Evolutionary conservation across 2,329 filamentous ascomycete species (phyloP).

Genomic region (Alternaria tenuissima): DNA sequence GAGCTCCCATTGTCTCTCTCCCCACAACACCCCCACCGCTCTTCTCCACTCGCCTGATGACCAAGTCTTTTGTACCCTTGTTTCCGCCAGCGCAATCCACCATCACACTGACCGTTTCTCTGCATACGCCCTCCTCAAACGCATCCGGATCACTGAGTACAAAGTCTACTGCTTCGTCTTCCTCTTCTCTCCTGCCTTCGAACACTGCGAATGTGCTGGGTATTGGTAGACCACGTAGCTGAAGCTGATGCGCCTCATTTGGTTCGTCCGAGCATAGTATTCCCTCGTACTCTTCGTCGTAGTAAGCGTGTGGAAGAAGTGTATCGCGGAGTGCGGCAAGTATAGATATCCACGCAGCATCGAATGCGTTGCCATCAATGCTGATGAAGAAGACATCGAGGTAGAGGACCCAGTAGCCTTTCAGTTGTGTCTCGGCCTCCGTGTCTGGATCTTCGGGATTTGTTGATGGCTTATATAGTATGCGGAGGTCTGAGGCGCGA

Average conservation of each 20-base stretch:
- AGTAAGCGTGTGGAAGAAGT: constrained; percentile 78
- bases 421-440: constrained; percentile 63
- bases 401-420: constrained; percentile 94
- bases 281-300: constrained; percentile 81
- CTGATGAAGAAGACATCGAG: constrained; percentile 96
- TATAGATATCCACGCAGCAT: constrained; percentile 86
- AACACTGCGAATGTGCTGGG: constrained; percentile 83
- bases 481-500: constrained; percentile 72
- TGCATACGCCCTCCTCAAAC: constrained; percentile 85
- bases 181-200: constrained; percentile 55
- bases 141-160: constrained; percentile 87
- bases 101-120: constrained; percentile 83
- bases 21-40: constrained; percentile 78
- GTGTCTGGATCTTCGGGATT: constrained; percentile 58
- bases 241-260: constrained; percentile 64
- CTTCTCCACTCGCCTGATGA: constrained; percentile 78
- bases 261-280: constrained; percentile 76
- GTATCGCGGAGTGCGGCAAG: constrained; percentile 83
- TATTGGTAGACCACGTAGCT: constrained; percentile 73
- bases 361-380: constrained; percentile 89
- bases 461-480: constrained; percentile 67
- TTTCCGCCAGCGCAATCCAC: constrained; percentile 70
- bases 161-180: constrained; percentile 62
- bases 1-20: constrained; percentile 66
- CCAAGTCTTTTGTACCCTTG: constrained; percentile 72